Base-by-base conservation (phyloP, 2,329 filamentous ascomycete species). In the Fonsecaea multimorphosa region DNA sequence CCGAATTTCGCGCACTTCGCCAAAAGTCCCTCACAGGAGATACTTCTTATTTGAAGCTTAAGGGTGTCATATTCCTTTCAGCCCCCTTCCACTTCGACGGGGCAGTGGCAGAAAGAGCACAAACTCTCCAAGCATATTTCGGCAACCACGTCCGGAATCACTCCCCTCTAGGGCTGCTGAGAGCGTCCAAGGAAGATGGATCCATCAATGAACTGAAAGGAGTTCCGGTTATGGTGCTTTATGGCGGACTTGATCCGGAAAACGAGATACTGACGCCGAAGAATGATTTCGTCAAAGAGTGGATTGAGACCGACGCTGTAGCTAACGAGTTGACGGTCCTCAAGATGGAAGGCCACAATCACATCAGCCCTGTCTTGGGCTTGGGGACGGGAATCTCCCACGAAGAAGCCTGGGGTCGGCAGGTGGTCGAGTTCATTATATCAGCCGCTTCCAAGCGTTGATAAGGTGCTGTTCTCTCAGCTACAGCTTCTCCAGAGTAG, bases 211-310 rank as follows among this genome's bases (percentile, higher is more conserved):
- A 60, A 4, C 36, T 67, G 2, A 32, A 38, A 7, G 56, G 64
- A 11, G 55, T 68, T 5, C 24, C 44, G 52, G 54, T 61, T 9
- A 52, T 67, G 36, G 40, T 66, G 7, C 9, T 68, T 22, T 63
- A 55, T n/a, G 61, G 58, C 11, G 52, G 22, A 2, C 57, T 70
- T 8, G 67, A 70, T 53, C 67, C 68, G 1, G 56, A 70, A 22
- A 58, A 66, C 38, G 68, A 70, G 34, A 69, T 70, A 8, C 24
- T 65, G 16, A 40, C 22, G 14, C 55, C 68, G 1, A 67, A 60
- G 4, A 22, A 32, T 34, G 66, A 69, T n/a, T 70, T 70, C 27
- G 31, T 65, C 6, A 51, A 65, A 16, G 61, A 63, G 29, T 69
- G 34, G 65, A 52, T 31, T 16, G 31, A 8, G 44, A 65, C 31